These are phyloP conservation scores for Aspergillus piperis DNA, from an alignment of 2,329 filamentous ascomycete genomes.

Conservation along the genomic window DNA sequence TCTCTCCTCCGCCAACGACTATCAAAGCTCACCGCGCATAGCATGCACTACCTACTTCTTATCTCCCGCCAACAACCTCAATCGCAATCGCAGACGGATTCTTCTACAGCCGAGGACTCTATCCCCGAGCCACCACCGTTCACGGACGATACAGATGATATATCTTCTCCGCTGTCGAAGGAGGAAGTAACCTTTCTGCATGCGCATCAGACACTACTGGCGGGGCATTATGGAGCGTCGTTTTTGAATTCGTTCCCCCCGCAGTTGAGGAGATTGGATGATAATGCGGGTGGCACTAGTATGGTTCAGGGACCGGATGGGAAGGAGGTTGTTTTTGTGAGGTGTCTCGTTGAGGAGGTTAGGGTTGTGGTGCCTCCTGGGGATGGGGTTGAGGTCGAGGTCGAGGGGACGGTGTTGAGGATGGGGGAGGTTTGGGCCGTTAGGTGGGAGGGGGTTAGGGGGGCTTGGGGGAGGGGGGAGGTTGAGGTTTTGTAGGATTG, in stretches of 20 bases:
- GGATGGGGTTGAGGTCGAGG: constrained; percentile 31
- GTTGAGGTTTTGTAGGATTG: constrained; percentile 36
- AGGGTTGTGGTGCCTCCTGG: constrained; percentile 40
- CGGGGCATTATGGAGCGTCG: constrained; percentile 79
- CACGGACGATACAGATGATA: constrained; percentile 36
- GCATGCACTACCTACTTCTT: constrained; percentile 52
- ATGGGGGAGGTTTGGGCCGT: constrained; percentile 69
- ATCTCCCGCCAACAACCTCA: constrained; percentile 18
- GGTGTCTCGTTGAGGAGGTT: constrained; percentile 55
- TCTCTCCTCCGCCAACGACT: constrained; percentile 82
- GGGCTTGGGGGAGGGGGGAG: constrained; percentile 45
- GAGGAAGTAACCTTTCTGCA: constrained; percentile 81
- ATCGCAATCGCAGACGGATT: constrained; percentile 20
- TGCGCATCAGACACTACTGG: constrained; percentile 79
- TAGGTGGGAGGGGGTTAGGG: constrained; percentile 72
- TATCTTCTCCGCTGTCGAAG: constrained; percentile 64
- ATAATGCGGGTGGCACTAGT: constrained; percentile 81
- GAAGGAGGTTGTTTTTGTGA: constrained; percentile 80
- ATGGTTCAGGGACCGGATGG: constrained; percentile 90
- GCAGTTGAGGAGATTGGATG: constrained; percentile 80
- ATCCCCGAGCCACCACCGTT: constrained; percentile 29
- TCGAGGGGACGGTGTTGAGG: constrained; percentile 43
- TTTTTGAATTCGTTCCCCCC: constrained; percentile 83
- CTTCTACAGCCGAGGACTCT: constrained; percentile 33
- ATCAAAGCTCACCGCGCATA: constrained; percentile 63